These are phyloP conservation scores for Penicillium sp. DNA, from an alignment of 2,329 filamentous ascomycete genomes.

Conservation along the genomic window DNA sequence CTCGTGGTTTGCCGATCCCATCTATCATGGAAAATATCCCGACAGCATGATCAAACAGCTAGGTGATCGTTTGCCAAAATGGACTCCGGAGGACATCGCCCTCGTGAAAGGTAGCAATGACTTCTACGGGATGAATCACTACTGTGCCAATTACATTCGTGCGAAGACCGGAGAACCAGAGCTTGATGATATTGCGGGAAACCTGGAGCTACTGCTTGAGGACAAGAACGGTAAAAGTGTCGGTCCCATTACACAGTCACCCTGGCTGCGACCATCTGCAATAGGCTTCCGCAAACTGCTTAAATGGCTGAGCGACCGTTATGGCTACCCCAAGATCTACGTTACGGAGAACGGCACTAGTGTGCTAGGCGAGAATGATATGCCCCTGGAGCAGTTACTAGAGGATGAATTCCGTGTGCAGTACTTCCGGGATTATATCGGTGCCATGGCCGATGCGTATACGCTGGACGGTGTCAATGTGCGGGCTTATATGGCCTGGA, in stretches of 20 bases:
- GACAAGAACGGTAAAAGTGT: conserved; percentile 75
- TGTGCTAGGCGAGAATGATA: conserved; percentile 79
- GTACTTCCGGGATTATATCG: conserved; percentile 79
- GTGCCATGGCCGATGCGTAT: conserved; percentile 74
- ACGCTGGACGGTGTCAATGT: conserved; percentile 77
- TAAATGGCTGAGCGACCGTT: conserved; percentile 76
- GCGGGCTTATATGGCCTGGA: conserved; percentile 83
- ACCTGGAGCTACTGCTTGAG: conserved; percentile 72
- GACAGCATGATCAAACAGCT: conserved; percentile 82
- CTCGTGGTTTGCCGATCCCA: conserved; percentile 84
- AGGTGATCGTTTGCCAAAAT: conserved; percentile 74
- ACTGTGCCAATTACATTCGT: conserved; percentile 85
- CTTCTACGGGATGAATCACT: conserved; percentile 95
- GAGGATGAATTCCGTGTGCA: conserved; percentile 80
- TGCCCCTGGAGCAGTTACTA: conserved; percentile 71
- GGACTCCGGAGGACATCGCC: conserved; percentile 71
- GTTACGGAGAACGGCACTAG: conserved; percentile 89
- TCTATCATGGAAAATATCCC: conserved; percentile 84
- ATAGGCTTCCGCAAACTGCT: conserved; percentile 77
- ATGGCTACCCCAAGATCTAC: conserved; percentile 76
- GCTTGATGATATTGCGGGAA: conserved; percentile 71
- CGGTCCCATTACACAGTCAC: conserved; percentile 79
- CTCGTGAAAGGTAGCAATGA: conserved; percentile 87
- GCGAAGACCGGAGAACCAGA: conserved; percentile 67
- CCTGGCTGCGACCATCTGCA: conserved; percentile 78